Base-by-base conservation (phyloP, 2,329 filamentous ascomycete species). In the Phialophora macrospora region DNA sequence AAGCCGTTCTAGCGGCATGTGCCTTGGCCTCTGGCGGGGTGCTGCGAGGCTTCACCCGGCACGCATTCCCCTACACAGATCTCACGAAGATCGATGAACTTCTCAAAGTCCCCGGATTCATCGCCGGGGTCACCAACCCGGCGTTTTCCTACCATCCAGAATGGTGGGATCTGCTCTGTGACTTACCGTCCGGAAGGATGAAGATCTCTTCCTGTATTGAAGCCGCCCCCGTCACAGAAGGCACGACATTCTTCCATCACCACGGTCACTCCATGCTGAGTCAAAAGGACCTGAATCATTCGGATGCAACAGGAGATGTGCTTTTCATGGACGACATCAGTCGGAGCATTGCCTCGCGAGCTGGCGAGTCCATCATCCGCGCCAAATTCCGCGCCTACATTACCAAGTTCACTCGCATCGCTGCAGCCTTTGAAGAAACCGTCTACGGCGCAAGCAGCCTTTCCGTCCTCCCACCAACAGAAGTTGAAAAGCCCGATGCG, bases 91-190 rank as follows among this genome's bases (percentile, higher is more conserved):
- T 99, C 66, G 95, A 99, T 71, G 95, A 98, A 75, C 85, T 99
- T 11, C 84, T 99, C 55, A 94, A 96, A 73, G 95, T 99, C 0
- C 94, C 95, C 6, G 95, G 95, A 1, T 99, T 99, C 78, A 97
- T 99, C 73, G 95, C 95, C 2, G 95, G 95, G 64, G 95, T 99
- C 48, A 99, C 94, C 1, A 99, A 99, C 75, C 95, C 95, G 5
- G 94, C 93, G 0, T 99, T 99, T 76, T 93, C 94, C 68, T 88
- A 93, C 74, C 94, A 98, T 74, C 91, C 91, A 0, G 93, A 97
- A 76, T 99, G 95, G 95, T 99, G 95, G 95, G 95, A 99, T 78
- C 80, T 99, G 9, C 84, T 99, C 12, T 99, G 95, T 77, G 95
- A 99, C 77, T 82, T 99, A 49, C 90, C 93, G 0, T 94, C 89